These are phyloP conservation scores for Rhynchospora breviuscula DNA, from an alignment of 176 grass and related monocot species.

Conservation along the genomic window DNA sequence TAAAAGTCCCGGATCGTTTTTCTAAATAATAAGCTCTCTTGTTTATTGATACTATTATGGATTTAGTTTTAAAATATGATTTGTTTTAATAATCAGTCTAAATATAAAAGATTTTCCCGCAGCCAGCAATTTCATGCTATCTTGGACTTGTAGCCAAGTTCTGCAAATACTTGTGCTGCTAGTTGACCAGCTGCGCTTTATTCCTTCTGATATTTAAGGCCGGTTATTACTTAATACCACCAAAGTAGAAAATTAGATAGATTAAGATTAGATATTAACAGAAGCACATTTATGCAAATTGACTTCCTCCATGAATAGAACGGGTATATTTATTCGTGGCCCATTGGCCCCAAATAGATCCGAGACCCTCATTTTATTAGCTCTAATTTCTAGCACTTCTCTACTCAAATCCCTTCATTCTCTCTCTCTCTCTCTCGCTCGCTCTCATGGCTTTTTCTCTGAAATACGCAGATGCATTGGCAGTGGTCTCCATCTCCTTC, in stretches of 20 bases:
- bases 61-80: no score
- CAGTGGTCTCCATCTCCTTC: constrained; percentile 69
- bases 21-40: no score
- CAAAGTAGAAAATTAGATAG: not conserved
- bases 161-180: no score
- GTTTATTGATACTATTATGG: no score
- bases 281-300: not conserved
- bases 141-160: no score
- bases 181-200: no score
- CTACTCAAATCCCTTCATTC: not conserved
- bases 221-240: no score
- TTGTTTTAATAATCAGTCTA: no score
- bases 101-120: no score
- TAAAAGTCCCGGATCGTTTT: no score
- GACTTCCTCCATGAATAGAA: not conserved
- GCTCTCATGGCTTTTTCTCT: constrained; percentile 45
- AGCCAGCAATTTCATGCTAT: no score
- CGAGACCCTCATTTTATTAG: not conserved
- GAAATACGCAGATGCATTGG: constrained; percentile 70
- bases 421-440: not conserved
- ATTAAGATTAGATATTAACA: not conserved
- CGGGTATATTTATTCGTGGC: not conserved
- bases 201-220: no score
- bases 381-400: not conserved
- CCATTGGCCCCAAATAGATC: not conserved